Evolutionary conservation across 306 rosid genomes (phyloP).

Genomic region (Lathyrus tuberosus): DNA sequence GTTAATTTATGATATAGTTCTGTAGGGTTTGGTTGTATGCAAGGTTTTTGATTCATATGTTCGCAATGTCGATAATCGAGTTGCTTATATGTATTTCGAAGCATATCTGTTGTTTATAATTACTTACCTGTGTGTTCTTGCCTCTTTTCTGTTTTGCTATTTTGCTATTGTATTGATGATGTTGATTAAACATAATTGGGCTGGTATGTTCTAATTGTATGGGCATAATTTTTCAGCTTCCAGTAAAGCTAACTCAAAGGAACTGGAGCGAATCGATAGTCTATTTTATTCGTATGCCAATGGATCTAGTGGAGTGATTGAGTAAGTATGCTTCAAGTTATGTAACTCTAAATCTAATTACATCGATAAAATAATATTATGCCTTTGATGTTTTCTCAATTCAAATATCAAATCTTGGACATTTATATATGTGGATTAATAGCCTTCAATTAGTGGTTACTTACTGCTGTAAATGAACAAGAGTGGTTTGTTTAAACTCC

Average conservation of each 20-base stretch:
- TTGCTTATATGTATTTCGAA: conserved; percentile 22
- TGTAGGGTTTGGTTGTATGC: conserved; percentile 13
- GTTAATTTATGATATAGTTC: background rate
- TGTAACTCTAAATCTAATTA: background rate
- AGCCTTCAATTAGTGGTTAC: conserved; percentile 3
- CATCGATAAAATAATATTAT: conserved; percentile 16
- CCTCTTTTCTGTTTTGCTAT: background rate
- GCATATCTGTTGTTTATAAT: background rate
- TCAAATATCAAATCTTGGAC: conserved; percentile 15
- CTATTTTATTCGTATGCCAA: conserved; percentile 74
- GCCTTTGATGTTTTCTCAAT: conserved; percentile 14
- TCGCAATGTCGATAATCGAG: no score
- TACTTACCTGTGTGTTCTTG: background rate
- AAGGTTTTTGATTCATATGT: no score
- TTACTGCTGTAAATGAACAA: background rate
- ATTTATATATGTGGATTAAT: conserved; percentile 9
- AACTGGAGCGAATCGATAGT: conserved; percentile 77
- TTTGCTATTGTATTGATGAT: background rate
- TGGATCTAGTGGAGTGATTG: conserved; percentile 80
- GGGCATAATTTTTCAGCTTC: conserved; percentile 61
- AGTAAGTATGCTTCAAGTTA: conserved; percentile 65
- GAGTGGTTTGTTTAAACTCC: background rate
- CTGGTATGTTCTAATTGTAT: conserved; percentile 21
- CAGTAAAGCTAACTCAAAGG: conserved; percentile 83
- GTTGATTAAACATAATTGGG: conserved; percentile 27